These are phyloP conservation scores for Pisolithus thermaeus DNA, from an alignment of 1,284 basidiomycete genomes.

Conservation along the genomic window DNA sequence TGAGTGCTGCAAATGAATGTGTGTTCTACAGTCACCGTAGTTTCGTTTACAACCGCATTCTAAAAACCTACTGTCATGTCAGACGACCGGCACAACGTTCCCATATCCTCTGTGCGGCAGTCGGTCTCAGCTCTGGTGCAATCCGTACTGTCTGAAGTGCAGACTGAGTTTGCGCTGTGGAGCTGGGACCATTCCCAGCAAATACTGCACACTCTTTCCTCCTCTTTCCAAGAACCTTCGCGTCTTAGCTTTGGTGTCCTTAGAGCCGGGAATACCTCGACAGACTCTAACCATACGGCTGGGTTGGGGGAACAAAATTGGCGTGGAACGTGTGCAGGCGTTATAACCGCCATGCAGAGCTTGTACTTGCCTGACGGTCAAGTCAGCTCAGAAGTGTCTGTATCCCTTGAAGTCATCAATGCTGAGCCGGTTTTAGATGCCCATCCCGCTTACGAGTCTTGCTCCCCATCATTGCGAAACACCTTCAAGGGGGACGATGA, in stretches of 20 bases:
- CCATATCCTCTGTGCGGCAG: neutral
- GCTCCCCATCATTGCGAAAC: conserved; percentile 40
- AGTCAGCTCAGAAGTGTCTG: conserved; percentile 8
- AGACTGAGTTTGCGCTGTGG: conserved; percentile 1
- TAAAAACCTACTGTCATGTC: neutral
- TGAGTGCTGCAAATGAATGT: no score
- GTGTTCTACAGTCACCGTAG: no score
- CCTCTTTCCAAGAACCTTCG: neutral
- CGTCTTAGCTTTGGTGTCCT: neutral
- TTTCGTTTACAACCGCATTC: no score
- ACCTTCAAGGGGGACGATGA: conserved; percentile 53
- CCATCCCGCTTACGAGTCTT: conserved; percentile 44
- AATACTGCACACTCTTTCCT: neutral
- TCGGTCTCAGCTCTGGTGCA: neutral
- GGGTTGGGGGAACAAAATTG: neutral
- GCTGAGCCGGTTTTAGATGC: conserved; percentile 19
- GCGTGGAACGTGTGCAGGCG: neutral
- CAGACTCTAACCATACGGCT: neutral
- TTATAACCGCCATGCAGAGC: conserved; percentile 5
- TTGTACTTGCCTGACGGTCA: conserved; percentile 13
- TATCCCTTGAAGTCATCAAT: conserved; percentile 14
- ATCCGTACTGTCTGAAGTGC: neutral
- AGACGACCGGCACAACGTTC: neutral
- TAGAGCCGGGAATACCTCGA: neutral
- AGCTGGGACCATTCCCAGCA: neutral